Evolutionary conservation across 805 yeast species (phyloP), one percentile per base, ranked within the genome.

Genomic region (Pichia manshurica): DNA sequence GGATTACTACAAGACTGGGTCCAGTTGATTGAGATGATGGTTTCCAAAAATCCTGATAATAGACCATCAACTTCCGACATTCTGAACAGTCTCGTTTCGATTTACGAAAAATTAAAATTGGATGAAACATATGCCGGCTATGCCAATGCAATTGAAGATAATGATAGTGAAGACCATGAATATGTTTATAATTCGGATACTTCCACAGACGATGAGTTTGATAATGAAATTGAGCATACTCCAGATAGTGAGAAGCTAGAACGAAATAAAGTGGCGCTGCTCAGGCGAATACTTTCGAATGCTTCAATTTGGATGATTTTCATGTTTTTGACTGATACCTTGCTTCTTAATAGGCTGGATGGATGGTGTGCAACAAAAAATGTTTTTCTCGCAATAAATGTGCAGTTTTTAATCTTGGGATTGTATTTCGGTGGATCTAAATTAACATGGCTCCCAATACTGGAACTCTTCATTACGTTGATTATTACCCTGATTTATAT

Each of bases 1-100:
- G 63, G 61, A 5, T 56, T 80, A 23, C 61, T 81, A 35, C 56
- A 58, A 8, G 60, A 60, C 5, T 61, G 77, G 58, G 61, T 78
- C 1, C 44, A 46, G 7, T 33, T 62, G 22, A 59, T 61, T 23
- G 41, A 50, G n/a, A 3, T 10, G 19, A 42, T 62, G 54, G 52
- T 56, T 13, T 41, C 48, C 23, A 29, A 29, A 19, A 45, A 51
- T 57, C 66, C 20, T 49, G 53, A 69, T 16, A 71, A 75, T 0
- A 69, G 87, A 44, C 75, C 79, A 7, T 55, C 65, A 4, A 72
- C 79, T 1, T 64, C 60, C 0, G 70, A 71, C 19, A 63, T 78
- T 0, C 58, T 73, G 12, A 47, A 49, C 5, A 48, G 50, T 8
- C 47, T 74, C 40, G 20, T 22, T 2, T 21, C 28, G 10, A 50